These are phyloP conservation scores for Chaetoscypha palmicola DNA, from an alignment of 2,329 filamentous ascomycete species.

Conservation along the genomic window DNA sequence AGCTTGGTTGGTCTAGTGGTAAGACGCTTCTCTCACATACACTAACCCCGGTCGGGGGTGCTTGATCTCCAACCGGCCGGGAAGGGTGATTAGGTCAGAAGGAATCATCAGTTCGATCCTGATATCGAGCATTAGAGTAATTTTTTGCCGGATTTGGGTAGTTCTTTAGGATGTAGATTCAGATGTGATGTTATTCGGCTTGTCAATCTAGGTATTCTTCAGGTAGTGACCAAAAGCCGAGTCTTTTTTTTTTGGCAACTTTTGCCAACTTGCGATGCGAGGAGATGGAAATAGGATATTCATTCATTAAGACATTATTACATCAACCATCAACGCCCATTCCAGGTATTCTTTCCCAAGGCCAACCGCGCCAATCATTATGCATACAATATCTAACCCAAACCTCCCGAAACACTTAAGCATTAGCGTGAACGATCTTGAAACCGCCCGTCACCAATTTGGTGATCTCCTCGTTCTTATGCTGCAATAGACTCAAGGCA, in stretches of 20 bases:
- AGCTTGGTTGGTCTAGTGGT: slow-evolving; percentile 5
- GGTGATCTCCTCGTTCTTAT: slow-evolving; percentile 85
- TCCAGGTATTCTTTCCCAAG: background rate
- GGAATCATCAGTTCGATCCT: slow-evolving; percentile 6
- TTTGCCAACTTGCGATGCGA: too few species aligned
- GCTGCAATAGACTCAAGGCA: slow-evolving; percentile 78
- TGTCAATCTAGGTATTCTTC: too few species aligned
- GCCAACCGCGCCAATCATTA: background rate
- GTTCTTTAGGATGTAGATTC: too few species aligned
- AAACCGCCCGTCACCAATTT: slow-evolving; percentile 72
- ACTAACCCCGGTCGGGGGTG: background rate
- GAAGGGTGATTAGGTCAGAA: background rate
- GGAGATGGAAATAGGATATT: too few species aligned
- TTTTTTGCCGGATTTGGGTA: background rate
- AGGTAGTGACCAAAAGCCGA: too few species aligned
- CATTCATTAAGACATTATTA: slow-evolving; percentile 1
- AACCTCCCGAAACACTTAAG: too few species aligned
- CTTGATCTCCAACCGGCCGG: too few species aligned
- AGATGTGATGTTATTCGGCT: too few species aligned
- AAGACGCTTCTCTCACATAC: slow-evolving; percentile 3
- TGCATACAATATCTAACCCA: too few species aligned
- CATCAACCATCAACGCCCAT: background rate
- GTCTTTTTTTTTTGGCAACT: too few species aligned
- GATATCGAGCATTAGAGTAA: background rate
- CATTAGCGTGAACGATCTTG: slow-evolving; percentile 58